Evolutionary conservation across 495 filamentous ascomycete genomes (phyloP).

Genomic region (Daldinia childiae): DNA sequence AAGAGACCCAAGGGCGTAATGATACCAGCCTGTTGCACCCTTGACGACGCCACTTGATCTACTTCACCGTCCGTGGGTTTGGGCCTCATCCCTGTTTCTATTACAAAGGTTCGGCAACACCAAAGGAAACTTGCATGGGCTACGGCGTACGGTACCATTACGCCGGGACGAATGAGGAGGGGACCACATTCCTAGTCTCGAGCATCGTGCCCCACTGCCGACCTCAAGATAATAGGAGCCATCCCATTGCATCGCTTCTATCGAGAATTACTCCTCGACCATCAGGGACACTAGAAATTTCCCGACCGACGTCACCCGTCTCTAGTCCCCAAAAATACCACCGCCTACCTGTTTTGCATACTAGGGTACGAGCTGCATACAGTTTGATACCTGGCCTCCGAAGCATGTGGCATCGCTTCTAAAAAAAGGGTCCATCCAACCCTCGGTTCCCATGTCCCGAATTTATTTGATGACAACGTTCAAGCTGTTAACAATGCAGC

Average conservation of each 20-base stretch:
- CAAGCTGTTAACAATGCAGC: conserved; percentile 4
- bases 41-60: conserved; percentile 42
- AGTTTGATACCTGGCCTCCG: conserved; percentile 16
- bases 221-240: conserved; percentile 31
- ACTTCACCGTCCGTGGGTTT: conserved; percentile 36
- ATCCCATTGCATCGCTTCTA: conserved; percentile 22
- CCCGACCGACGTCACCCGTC: conserved; percentile 24
- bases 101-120: conserved; percentile 43
- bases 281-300: conserved; percentile 24
- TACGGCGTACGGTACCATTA: conserved; percentile 45
- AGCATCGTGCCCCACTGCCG: conserved; percentile 37
- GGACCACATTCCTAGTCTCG: conserved; percentile 35
- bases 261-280: conserved; percentile 17
- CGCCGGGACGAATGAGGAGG: conserved; percentile 39
- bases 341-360: conserved; percentile 23
- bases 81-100: conserved; percentile 41
- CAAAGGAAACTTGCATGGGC: conserved; percentile 40
- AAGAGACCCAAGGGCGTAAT: conserved; percentile 19
- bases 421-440: conserved; percentile 14
- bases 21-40: conserved; percentile 34
- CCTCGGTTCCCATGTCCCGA: conserved; percentile 28
- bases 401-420: conserved; percentile 29
- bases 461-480: conserved; percentile 14
- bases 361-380: conserved; percentile 31
- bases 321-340: conserved; percentile 14